Percentiles rank a stretch among this genome's conserved stretches.
Conservation (phyloP, 495 filamentous ascomycete species). For the Poronia punctata region DNA sequence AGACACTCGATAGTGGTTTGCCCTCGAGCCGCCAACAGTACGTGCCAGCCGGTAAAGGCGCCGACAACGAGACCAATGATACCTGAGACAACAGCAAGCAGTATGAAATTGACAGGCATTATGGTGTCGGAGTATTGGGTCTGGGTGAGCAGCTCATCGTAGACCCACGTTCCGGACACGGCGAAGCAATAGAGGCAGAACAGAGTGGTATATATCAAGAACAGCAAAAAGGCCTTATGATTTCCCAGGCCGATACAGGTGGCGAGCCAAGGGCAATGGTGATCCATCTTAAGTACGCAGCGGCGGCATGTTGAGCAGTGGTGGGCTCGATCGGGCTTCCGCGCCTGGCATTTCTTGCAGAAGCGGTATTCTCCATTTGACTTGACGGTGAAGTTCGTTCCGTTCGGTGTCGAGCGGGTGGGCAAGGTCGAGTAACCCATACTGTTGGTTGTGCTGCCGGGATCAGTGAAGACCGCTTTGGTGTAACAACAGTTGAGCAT, state of each 20-base stretch:
- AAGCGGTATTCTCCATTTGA: constrained; percentile 76
- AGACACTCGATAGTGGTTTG: constrained; percentile 93
- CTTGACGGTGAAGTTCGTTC: constrained; percentile 82
- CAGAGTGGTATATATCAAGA: constrained; percentile 82
- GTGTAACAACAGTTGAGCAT: constrained; percentile 85
- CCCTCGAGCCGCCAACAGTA: constrained; percentile 67
- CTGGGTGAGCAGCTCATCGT: constrained; percentile 67
- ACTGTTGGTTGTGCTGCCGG: constrained; percentile 56
- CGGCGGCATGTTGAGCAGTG: constrained; percentile 90
- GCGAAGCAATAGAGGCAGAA: constrained; percentile 80
- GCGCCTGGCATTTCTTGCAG: constrained; percentile 93
- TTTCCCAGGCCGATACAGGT: constrained; percentile 91
- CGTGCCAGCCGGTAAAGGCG: constrained; percentile 91
- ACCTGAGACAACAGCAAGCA: constrained; percentile 76
- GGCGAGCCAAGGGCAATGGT: constrained; percentile 97
- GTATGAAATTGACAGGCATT: constrained; percentile 84
- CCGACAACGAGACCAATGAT: constrained; percentile 85
- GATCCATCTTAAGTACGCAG: constrained; percentile 98
- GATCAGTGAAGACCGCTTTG: constrained; percentile 83
- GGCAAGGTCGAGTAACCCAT: constrained; percentile 47
- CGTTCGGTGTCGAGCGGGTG: constrained; percentile 39
- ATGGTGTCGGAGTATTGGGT: constrained; percentile 53
- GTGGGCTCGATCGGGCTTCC: constrained; percentile 92
- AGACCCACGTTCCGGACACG: constrained; percentile 69
- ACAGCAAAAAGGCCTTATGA: constrained; percentile 92